Base-by-base conservation (phyloP, 768 basidiomycete species). In the Agrocybe pediades region DNA sequence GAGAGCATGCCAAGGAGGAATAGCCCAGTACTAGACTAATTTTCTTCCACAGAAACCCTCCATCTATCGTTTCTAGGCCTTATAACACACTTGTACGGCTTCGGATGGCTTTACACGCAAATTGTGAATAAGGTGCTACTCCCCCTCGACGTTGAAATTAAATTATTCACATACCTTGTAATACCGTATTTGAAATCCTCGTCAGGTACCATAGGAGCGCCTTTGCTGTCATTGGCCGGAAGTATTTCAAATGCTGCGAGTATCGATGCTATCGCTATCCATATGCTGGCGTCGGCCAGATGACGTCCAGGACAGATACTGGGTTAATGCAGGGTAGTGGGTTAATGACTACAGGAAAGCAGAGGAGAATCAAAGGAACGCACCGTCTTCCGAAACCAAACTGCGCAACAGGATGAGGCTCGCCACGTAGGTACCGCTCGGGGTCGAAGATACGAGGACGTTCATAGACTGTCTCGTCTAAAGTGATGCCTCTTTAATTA, bases 211-310 rank as follows among this genome's bases (percentile, higher is more conserved):
- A 76, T 65, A n/a, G 24, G 44, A n/a, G 46, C 47, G 33, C 63
- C 62, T 26, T 60, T 55, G 11, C 44, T 29, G 2, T 36, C 65
- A 13, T 57, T 44, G 1, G 53, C 54, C 29, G 61, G 61, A 16
- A 40, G 43, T 24, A 75, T 63, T 21, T 62, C 45, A 52, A 71
- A 69, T 1, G 65, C 57, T 7, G 72, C 63, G 29, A 72, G 61
- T 8, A 75, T 54, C 11, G 60, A 49, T 9, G 58, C 60, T 17
- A 64, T 59, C 4, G 60, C 62, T n/a, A 66, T 60, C 64, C 71
- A 74, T 20, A 77, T 21, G 9, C 74, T 76, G 4, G 70, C 64
- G 29, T 79, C 74, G 0, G 76, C 78, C 27, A 82, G 60, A 40
- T 76, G 54, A 13, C 68, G 62, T 6, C 78, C 81, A 6, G 75